phyloP scores from a whole-genome alignment of 1,284 basidiomycete genomes.

The Rhodotorula sp. region DNA sequence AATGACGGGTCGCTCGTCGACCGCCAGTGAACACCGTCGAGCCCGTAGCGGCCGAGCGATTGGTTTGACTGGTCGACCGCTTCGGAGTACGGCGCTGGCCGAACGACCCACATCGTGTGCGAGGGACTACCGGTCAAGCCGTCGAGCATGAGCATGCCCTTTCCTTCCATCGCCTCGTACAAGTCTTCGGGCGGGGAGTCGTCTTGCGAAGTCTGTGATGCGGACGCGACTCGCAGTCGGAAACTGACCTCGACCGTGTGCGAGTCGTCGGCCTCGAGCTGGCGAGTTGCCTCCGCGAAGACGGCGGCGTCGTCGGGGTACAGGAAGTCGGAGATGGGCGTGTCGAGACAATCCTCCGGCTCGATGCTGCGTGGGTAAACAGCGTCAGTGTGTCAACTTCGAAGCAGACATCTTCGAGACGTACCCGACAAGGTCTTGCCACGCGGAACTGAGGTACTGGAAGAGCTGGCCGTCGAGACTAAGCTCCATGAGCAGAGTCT shows the following conservation, averaged over 20 bases:
- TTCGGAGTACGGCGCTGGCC: constrained; percentile 56
- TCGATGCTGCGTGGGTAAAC: constrained; percentile 62
- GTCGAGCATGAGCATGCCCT: constrained; percentile 94
- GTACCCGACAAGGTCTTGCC: constrained; percentile 88
- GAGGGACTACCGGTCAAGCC: constrained; percentile 76
- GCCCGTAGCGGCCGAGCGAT: constrained; percentile 58
- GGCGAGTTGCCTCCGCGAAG: constrained; percentile 82
- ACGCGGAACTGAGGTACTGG: constrained; percentile 93
- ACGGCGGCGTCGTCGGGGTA: constrained; percentile 79
- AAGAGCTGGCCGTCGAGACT: constrained; percentile 80
- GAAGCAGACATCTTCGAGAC: constrained; percentile 45
- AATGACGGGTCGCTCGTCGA: constrained; percentile 47
- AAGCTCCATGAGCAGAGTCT: constrained; percentile 94
- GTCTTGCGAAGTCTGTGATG: constrained; percentile 35
- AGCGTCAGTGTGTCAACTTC: background rate
- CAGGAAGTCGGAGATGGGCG: constrained; percentile 77
- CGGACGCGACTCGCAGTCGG: constrained; percentile 69
- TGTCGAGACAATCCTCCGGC: constrained; percentile 74
- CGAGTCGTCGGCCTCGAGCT: constrained; percentile 84
- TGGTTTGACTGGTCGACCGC: constrained; percentile 39
- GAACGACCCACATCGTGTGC: constrained; percentile 99
- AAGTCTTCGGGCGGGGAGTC: constrained; percentile 46
- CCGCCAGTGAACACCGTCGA: constrained; percentile 45
- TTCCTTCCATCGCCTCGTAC: constrained; percentile 74
- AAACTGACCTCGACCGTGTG: constrained; percentile 93